phyloP scores from a whole-genome alignment of 2,329 filamentous ascomycete species.

The Thielaviopsis euricoi region DNA sequence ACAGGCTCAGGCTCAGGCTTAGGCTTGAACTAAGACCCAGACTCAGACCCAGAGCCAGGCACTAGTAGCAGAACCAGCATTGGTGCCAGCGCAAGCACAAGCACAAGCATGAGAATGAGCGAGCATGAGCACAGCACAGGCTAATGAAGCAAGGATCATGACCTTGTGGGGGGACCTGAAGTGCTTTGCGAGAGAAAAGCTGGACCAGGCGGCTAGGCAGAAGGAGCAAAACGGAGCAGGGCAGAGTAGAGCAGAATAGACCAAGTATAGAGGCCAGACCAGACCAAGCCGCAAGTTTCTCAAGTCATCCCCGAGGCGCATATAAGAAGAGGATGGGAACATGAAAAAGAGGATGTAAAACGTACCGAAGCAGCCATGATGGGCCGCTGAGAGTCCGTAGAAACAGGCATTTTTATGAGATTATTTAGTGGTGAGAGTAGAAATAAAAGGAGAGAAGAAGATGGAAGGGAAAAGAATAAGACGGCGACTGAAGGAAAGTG shows the following conservation, averaged over 20 bases:
- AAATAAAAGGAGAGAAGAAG: background rate
- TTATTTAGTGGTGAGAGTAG: background rate
- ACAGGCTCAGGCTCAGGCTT: background rate
- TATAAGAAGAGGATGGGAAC: background rate
- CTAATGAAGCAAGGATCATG: constrained; percentile 1
- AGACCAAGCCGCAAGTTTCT: no score
- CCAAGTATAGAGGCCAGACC: no score
- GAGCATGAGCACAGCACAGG: background rate
- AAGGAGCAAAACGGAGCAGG: background rate
- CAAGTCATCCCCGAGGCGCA: no score
- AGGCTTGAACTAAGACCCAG: no score
- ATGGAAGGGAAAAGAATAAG: constrained; percentile 5
- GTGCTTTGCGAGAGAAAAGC: background rate
- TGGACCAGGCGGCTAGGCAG: background rate
- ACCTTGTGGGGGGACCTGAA: background rate
- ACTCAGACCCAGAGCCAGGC: no score
- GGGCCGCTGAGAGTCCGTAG: constrained; percentile 42
- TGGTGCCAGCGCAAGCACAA: no score
- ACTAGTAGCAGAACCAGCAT: no score
- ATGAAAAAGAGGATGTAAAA: constrained; percentile 16
- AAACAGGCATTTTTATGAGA: constrained; percentile 32
- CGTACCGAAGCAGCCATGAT: constrained; percentile 48
- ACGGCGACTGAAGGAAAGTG: background rate
- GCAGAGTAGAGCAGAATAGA: no score
- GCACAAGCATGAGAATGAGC: background rate